Conservation (phyloP, 2,329 filamentous ascomycete genomes). For the Penicillium corylophilum region DNA sequence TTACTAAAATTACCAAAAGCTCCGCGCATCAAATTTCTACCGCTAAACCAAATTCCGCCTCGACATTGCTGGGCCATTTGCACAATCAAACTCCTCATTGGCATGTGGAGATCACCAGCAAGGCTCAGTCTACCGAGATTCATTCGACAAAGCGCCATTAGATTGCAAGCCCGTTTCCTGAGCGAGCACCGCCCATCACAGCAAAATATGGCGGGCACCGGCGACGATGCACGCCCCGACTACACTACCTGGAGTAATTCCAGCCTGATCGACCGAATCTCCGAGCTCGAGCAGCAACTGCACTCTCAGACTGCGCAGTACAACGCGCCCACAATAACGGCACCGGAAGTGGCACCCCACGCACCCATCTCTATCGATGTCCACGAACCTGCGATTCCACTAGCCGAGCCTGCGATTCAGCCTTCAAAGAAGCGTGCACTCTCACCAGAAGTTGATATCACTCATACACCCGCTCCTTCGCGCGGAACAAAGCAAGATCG, state of each 20-base stretch:
- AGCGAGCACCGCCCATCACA: slow-evolving; percentile 13
- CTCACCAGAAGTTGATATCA: slow-evolving; percentile 25
- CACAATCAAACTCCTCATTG: slow-evolving; percentile 13
- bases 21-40: slow-evolving; percentile 11
- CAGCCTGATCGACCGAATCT: slow-evolving; percentile 67
- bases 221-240: slow-evolving; percentile 29
- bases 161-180: slow-evolving; percentile 12
- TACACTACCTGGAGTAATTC: slow-evolving; percentile 69
- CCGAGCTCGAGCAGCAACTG: slow-evolving; percentile 65
- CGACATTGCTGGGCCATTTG: slow-evolving; percentile 2
- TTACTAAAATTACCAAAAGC: slow-evolving; percentile 6
- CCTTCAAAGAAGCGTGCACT: slow-evolving; percentile 16
- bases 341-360: slow-evolving; percentile 1
- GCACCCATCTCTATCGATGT: slow-evolving; percentile 17
- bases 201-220: slow-evolving; percentile 25
- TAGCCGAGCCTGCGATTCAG: slow-evolving; percentile 4
- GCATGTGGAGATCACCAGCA: slow-evolving; percentile 32
- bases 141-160: slow-evolving; percentile 8
- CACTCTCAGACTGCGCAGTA: slow-evolving; percentile 48
- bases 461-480: slow-evolving; percentile 19
- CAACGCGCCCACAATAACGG: slow-evolving; percentile 9
- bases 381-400: slow-evolving; percentile 22
- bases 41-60: neutral
- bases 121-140: slow-evolving; percentile 16
- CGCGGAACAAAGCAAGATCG: slow-evolving; percentile 47